Evolutionary conservation across 2,329 filamentous ascomycete genomes (phyloP).

Genomic region (Coniochaeta sp.): DNA sequence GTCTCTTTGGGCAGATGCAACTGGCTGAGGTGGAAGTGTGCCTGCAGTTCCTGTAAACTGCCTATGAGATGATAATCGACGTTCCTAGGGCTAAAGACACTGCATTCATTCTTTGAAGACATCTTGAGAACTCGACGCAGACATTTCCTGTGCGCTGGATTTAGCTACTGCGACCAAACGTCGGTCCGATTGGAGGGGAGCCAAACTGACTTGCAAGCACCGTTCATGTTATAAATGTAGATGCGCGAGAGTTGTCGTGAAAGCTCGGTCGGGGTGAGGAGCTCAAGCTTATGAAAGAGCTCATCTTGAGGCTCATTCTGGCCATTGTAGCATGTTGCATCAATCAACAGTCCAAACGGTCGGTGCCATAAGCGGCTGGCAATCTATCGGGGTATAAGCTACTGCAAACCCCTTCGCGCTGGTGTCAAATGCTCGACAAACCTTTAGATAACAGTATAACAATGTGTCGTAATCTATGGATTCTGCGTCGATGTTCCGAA

Average conservation of each 20-base stretch:
- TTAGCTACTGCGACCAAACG: not conserved
- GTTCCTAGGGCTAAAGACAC: conserved; percentile 55
- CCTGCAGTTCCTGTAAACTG: conserved; percentile 57
- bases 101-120: conserved; percentile 51
- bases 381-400: conserved; percentile 35
- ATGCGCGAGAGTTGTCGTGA: conserved; percentile 50
- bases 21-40: conserved; percentile 59
- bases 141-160: conserved; percentile 40
- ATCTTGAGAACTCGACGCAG: conserved; percentile 56
- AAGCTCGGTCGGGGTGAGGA: conserved; percentile 54
- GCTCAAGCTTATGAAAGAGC: conserved; percentile 55
- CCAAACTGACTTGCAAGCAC: conserved; percentile 48
- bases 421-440: conserved; percentile 17
- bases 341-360: conserved; percentile 59
- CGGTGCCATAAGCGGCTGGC: conserved; percentile 63
- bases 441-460: conserved; percentile 61
- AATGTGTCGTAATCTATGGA: conserved; percentile 58
- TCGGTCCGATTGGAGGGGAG: not conserved
- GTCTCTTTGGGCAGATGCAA: conserved; percentile 63
- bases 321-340: conserved; percentile 64
- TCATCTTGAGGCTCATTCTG: conserved; percentile 59
- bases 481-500: conserved; percentile 60
- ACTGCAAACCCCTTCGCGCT: not conserved
- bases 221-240: conserved; percentile 70
- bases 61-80: conserved; percentile 59